These are phyloP conservation scores for Gentiana macrophylla DNA, from an alignment of 257 asterid species.

Conservation along the genomic window DNA sequence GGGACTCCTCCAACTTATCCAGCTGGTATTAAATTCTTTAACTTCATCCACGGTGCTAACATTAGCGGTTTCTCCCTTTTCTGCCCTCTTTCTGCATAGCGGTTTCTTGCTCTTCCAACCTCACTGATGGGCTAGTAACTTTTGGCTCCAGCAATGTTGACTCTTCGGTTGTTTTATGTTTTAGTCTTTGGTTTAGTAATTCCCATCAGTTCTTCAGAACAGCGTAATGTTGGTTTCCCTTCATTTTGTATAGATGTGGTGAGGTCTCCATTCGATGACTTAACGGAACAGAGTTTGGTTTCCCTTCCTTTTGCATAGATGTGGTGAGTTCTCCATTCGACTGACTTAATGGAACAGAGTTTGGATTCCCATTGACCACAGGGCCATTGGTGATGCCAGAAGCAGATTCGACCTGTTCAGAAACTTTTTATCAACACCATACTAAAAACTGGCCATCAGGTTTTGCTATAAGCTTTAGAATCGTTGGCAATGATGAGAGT, in stretches of 20 bases:
- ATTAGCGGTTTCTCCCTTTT: neutral
- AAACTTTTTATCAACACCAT: slow-evolving; percentile 18
- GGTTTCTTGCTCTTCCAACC: slow-evolving; percentile 17
- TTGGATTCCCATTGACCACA: slow-evolving; percentile 16
- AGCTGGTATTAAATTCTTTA: slow-evolving; percentile 13
- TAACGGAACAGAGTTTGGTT: slow-evolving; percentile 15
- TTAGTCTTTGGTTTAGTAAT: slow-evolving; percentile 10
- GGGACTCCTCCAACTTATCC: slow-evolving; percentile 13
- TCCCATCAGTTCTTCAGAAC: slow-evolving; percentile 18
- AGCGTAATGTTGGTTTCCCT: too few species aligned
- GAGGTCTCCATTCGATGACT: too few species aligned
- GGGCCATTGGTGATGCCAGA: slow-evolving; percentile 18
- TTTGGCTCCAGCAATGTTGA: slow-evolving; percentile 15
- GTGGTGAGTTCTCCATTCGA: slow-evolving; percentile 18
- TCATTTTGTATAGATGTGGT: too few species aligned
- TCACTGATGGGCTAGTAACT: slow-evolving; percentile 6
- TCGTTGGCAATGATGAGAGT: slow-evolving; percentile 63
- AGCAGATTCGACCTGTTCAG: slow-evolving; percentile 23
- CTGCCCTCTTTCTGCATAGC: slow-evolving; percentile 7
- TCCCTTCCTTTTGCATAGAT: slow-evolving; percentile 17
- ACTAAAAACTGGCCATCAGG: slow-evolving; percentile 33
- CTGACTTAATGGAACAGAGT: slow-evolving; percentile 11
- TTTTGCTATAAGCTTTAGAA: slow-evolving; percentile 37
- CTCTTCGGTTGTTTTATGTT: slow-evolving; percentile 11
- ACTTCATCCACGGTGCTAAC: slow-evolving; percentile 6